Conservation (phyloP, 345 rosid genomes). For the Euphorbia peplus region DNA sequence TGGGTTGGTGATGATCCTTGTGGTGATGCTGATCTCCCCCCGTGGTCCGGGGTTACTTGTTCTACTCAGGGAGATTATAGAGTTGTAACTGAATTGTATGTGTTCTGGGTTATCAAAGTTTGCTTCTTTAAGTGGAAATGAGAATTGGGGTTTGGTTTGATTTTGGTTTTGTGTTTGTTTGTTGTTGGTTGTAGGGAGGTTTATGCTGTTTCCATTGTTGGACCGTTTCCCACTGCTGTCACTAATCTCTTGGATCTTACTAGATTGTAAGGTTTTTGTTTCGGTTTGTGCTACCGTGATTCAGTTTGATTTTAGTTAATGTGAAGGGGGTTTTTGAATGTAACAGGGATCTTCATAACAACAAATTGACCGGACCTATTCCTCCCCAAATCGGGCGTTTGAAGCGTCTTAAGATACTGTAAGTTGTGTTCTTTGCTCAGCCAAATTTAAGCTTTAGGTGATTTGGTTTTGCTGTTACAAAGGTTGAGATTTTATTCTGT, state of each 20-base stretch:
- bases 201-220: conserved; percentile 92
- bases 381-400: conserved; percentile 94
- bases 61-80: conserved; percentile 83
- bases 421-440: conserved; percentile 31
- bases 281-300: not conserved
- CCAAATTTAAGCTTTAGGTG: not conserved
- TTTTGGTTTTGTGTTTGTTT: no score
- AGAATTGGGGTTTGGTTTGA: not conserved
- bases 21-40: conserved; percentile 78
- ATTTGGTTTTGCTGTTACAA: not conserved
- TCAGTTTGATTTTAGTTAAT: not conserved
- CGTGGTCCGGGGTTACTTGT: conserved; percentile 97
- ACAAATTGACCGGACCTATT: conserved; percentile 90
- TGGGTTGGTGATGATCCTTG: conserved; percentile 99
- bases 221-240: conserved; percentile 86
- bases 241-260: conserved; percentile 89
- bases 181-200: conserved; percentile 56
- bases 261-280: conserved; percentile 53
- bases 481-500: not conserved
- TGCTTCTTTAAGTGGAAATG: not conserved
- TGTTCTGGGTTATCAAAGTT: not conserved
- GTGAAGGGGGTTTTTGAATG: not conserved
- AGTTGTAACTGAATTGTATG: conserved; percentile 80
- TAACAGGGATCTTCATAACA: conserved; percentile 77
- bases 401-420: conserved; percentile 79